Evolutionary conservation across 768 basidiomycete species (phyloP), one percentile per base, ranked within the genome.

Genomic region (Lentinula guzmanii): DNA sequence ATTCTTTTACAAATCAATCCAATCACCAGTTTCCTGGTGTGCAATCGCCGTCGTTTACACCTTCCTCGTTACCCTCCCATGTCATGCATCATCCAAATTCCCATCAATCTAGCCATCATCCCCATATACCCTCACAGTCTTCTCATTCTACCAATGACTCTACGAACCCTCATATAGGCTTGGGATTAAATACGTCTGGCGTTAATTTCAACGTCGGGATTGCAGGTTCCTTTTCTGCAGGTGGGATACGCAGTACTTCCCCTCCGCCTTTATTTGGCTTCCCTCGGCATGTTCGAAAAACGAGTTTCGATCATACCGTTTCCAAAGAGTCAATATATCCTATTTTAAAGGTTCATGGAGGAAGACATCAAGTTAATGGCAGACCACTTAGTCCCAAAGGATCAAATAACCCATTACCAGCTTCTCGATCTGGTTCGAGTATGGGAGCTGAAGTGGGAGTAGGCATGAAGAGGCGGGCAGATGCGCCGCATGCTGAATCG

Each of bases 221-320:
- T 33, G 33, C 58, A 18, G 58, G 58, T 11, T 41, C 58, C 3
- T 59, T 59, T 37, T 66, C 64, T 57, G 68, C 68, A 54, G 64
- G 60, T 16, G 51, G 51, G 5, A 52, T 52, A 37, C 51, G 63
- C 65, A 21, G 42, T 50, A 39, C 24, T 21, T 59, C 58, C 3
- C 79, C 79, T 65, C 85, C 81, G 64, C 74, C 80, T 13, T 35
- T 41, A n/a, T 56, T 43, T n/a, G 55, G 41, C 34, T 91, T 94
- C 70, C 91, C 94, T 57, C 84, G 89, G 62, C 89, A 90, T 72
- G 91, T 93, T 62, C 85, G 94, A 63, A 97, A 97, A 79, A 93
- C 94, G 51, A 94, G 92, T 73, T 96, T 95, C 71, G 94, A 97
- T 72, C 94, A 95, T 74, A 95, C 94, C 3, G 87, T 95, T 43